Evolutionary conservation across 208 protist species (phyloP), one percentile per base, ranked within the genome.

Genomic region (Leptomonas seymouri): DNA sequence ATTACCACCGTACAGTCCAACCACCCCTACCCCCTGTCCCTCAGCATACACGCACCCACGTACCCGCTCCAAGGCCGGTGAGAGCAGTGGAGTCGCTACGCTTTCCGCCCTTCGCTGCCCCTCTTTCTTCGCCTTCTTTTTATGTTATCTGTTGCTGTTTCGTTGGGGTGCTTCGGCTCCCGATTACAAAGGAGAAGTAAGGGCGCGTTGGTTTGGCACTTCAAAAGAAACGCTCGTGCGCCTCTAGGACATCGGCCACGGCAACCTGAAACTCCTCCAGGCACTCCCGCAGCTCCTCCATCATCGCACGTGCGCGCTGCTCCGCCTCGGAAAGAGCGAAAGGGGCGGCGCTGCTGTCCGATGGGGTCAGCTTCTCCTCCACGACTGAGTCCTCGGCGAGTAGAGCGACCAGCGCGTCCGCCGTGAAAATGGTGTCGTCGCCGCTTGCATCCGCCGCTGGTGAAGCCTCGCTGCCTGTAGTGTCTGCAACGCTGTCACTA

Each of bases 211-310:
- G 21, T 41, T 20, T 23, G 54, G 21, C 6, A 55, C 65, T 20
- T 79, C 65, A 70, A 96, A 96, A 65, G n/a, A 73, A 87, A 36
- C 78, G 64, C 60, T 96, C 91, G 54, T 96, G 86, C 28, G 69
- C 69, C 34, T 93, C 89, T 15, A 96, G 75, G 51, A 96, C 57
- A 51, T 94, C 87, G 0, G 91, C 82, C 53, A 94, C 91, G 7
- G 80, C 77, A 14, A 89, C 69, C 70, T 96, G 82, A 65, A 96
- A 96, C 34, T 78, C 78, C 23, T 86, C 89, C 45, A 94, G 58
- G 34, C 76, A 68, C 28, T 79, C 75, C 67, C 87, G 80, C 51
- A 96, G 63, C 53, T 61, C 30, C 49, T 75, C 59, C 69, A 96
- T 63, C 61, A 84, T 79, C 49, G 44, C 61, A 9, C 77, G 83